Evolutionary conservation across 1,284 basidiomycete species (phyloP), one percentile per base, ranked within the genome.

Genomic region (Ceratobasidium sp.): DNA sequence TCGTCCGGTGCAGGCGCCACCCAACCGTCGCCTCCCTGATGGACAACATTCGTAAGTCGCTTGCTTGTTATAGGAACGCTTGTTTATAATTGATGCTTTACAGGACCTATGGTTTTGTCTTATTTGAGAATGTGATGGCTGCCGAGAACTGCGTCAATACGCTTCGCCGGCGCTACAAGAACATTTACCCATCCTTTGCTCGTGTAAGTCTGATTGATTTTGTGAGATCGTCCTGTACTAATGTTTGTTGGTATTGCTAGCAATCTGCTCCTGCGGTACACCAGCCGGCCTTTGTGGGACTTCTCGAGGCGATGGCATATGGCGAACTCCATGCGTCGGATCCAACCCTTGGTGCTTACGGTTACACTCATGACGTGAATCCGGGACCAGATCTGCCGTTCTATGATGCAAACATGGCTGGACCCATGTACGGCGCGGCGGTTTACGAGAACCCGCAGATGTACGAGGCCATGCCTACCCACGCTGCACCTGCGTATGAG

Each of bases 171-270:
- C 64, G 64, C 11, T 67, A 67, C 26, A 67, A 67, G 26, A 67
- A 67, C 26, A 67, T 67, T 16, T 67, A 67, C 30, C 64, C 64
- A 18, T 67, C 64, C 21, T 67, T 67, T 67, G 64, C 64, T 30
- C 32, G 64, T 16, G 64, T 67, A 55, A 11, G 64, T 55, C 2
- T 9, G 1, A 18, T 5, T 50, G 46, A 54, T 16, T 41, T 8
- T 55, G 23, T 16, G 26, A 6, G 16, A 2, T 46, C 28, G 9
- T 30, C 32, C 16, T 28, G 8, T 21, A 28, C 41, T 30, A 23
- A 55, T 18, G 9, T 13, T 13, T 11, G 13, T 41, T 13, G 64
- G 32, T 44, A 11, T 38, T 21, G 21, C n/a, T 23, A 67, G 64
- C 64, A 67, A 67, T 21, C 64, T 23, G 64, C 64, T 26, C 64